Conservation (phyloP, 768 basidiomycete species). For the Fistulinella prunicolor region DNA sequence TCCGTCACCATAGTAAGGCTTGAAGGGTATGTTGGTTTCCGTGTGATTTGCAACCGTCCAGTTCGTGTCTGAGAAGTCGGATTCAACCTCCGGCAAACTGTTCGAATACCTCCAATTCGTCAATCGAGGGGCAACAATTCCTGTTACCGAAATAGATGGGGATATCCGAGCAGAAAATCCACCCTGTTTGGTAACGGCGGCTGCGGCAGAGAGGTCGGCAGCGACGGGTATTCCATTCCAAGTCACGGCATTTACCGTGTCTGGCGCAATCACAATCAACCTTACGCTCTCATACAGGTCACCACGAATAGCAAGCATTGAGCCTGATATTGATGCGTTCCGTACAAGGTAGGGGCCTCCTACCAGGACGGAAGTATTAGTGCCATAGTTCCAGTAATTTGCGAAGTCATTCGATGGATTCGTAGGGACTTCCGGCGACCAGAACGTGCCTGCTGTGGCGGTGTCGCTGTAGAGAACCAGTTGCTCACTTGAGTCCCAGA, state of each 20-base stretch:
- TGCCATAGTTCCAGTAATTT: constrained; percentile 72
- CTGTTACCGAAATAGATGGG: constrained; percentile 27
- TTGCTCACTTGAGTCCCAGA: constrained; percentile 66
- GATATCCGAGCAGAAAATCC: constrained; percentile 49
- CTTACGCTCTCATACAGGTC: constrained; percentile 60
- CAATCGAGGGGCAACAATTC: constrained; percentile 47
- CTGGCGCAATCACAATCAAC: constrained; percentile 64
- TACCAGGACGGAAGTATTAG: constrained; percentile 64
- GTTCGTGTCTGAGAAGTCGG: constrained; percentile 53
- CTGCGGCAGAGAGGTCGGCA: constrained; percentile 34
- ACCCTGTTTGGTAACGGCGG: constrained; percentile 34
- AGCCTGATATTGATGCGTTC: constrained; percentile 44
- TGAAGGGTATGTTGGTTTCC: constrained; percentile 68
- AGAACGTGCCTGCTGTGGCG: constrained; percentile 66
- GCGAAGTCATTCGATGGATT: constrained; percentile 39
- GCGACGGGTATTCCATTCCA: constrained; percentile 65
- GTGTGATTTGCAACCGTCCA: constrained; percentile 72
- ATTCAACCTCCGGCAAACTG: constrained; percentile 67
- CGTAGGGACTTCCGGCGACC: constrained; percentile 63
- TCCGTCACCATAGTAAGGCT: constrained; percentile 71
- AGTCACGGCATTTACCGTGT: constrained; percentile 47
- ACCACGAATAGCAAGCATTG: constrained; percentile 58
- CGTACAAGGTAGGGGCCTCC: constrained; percentile 67
- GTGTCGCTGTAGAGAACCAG: constrained; percentile 69
- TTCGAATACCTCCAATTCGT: constrained; percentile 72